A percentile compares a stretch with the other conserved stretches of the same genome.
phyloP scores from a whole-genome alignment of 805 yeast genomes.

The Komagataella kurtzmanii region DNA sequence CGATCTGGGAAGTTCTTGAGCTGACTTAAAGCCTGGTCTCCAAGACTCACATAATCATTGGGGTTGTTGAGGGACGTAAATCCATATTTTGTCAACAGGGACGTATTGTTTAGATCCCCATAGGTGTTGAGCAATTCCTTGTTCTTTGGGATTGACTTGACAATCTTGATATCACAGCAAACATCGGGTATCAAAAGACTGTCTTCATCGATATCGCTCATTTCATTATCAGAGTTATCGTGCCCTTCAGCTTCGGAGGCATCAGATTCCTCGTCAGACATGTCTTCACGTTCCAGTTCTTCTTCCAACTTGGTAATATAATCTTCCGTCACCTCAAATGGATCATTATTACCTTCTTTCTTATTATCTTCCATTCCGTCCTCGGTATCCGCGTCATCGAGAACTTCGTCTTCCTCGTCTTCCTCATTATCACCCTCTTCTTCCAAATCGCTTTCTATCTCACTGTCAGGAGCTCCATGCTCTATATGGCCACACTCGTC shows the following conservation, averaged over 20 bases:
- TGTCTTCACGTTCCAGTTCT: slow-evolving; percentile 11
- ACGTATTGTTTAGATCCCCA: slow-evolving; percentile 59
- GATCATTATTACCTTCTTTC: not conserved
- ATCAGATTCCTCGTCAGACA: slow-evolving; percentile 7
- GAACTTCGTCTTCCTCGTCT: slow-evolving; percentile 4
- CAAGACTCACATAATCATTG: slow-evolving; percentile 46
- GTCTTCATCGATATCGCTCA: slow-evolving; percentile 10
- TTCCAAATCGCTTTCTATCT: slow-evolving; percentile 12
- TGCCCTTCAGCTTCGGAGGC: slow-evolving; percentile 8
- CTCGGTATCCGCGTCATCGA: slow-evolving; percentile 1
- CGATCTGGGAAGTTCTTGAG: slow-evolving; percentile 18
- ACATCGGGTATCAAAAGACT: slow-evolving; percentile 29
- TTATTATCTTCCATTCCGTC: slow-evolving; percentile 1
- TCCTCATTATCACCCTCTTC: slow-evolving; percentile 10
- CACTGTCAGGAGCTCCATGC: slow-evolving; percentile 15
- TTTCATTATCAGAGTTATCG: slow-evolving; percentile 8
- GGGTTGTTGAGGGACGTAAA: slow-evolving; percentile 44
- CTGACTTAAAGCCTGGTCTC: slow-evolving; percentile 28
- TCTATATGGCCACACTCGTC: slow-evolving; percentile 19
- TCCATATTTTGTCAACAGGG: slow-evolving; percentile 66
- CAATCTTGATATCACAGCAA: slow-evolving; percentile 60
- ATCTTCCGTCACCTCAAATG: slow-evolving; percentile 17
- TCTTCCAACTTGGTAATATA: slow-evolving; percentile 17
- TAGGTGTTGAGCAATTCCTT: slow-evolving; percentile 72
- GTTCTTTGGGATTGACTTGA: slow-evolving; percentile 26